Conservation (phyloP, 2,329 filamentous ascomycete genomes). For the Aaosphaeria arxii region DNA sequence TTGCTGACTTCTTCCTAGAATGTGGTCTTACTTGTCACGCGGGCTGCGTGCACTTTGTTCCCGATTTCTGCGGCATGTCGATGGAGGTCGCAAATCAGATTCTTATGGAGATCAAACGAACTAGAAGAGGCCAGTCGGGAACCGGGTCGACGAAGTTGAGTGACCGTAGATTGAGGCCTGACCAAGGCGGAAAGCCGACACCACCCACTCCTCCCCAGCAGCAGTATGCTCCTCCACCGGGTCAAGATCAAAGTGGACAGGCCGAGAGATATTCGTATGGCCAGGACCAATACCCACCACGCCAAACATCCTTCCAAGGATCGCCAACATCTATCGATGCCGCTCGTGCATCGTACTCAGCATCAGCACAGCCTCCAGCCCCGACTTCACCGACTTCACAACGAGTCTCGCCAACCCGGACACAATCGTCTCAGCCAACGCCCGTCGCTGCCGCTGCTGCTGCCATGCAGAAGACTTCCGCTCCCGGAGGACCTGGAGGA, state of each 20-base stretch:
- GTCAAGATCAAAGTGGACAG: conserved; percentile 38
- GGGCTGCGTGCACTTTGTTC: conserved; percentile 88
- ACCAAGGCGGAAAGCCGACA: conserved; percentile 42
- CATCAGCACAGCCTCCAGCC: conserved; percentile 32
- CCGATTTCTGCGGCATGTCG: conserved; percentile 98
- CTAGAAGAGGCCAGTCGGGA: conserved; percentile 65
- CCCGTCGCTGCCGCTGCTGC: conserved; percentile 6
- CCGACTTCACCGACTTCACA: conserved; percentile 48
- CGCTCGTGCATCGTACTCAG: conserved; percentile 45
- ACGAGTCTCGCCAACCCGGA: conserved; percentile 46
- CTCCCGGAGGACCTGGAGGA: conserved; percentile 27
- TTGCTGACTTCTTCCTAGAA: conserved; percentile 54
- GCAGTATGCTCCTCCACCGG: conserved; percentile 32
- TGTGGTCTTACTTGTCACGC: conserved; percentile 89
- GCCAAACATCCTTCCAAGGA: conserved; percentile 40
- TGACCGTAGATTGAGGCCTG: conserved; percentile 15
- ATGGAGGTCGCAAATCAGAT: conserved; percentile 97
- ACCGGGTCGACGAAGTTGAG: conserved; percentile 50
- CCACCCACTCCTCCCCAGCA: conserved; percentile 29
- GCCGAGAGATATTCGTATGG: conserved; percentile 47
- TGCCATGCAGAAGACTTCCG: conserved; percentile 38
- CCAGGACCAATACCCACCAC: conserved; percentile 42
- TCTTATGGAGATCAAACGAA: conserved; percentile 76
- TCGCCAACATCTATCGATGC: conserved; percentile 45
- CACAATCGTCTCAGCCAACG: conserved; percentile 48